These are phyloP conservation scores for Sordariomycetes sp. DNA, from an alignment of 2,329 filamentous ascomycete species.

Conservation along the genomic window DNA sequence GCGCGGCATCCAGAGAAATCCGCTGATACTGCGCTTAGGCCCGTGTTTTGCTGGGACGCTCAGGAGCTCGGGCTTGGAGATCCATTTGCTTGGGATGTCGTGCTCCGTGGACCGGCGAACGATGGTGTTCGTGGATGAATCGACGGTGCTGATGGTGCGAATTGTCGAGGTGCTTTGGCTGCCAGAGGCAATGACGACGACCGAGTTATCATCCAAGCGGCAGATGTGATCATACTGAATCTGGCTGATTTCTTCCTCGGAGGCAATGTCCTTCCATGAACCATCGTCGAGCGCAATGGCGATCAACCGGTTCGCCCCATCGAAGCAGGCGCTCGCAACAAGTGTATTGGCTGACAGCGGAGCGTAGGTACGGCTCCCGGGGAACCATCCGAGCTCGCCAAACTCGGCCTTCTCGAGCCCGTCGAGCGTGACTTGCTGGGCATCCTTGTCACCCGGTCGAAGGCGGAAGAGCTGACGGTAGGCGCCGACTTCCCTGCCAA, in stretches of 20 bases:
- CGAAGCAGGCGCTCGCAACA: conserved; percentile 20
- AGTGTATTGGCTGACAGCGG: conserved; percentile 24
- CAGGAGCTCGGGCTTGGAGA: conserved; percentile 28
- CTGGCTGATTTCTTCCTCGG: conserved; percentile 18
- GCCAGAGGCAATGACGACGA: conserved; percentile 28
- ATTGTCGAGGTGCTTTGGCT: conserved; percentile 16
- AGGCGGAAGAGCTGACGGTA: conserved; percentile 38
- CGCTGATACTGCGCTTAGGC: conserved; percentile 25
- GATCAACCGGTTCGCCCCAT: conserved; percentile 24
- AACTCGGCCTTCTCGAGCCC: conserved; percentile 32
- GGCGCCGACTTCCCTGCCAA: conserved; percentile 32
- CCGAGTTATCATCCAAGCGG: conserved; percentile 17
- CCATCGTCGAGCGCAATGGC: conserved; percentile 25
- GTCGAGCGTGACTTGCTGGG: conserved; percentile 20
- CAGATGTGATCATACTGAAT: conserved; percentile 16
- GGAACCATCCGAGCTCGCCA: conserved; percentile 19
- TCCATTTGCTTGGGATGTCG: conserved; percentile 15
- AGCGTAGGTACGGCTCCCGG: conserved; percentile 28
- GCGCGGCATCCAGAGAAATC: conserved; percentile 38
- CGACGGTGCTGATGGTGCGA: conserved; percentile 22
- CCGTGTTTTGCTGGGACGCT: conserved; percentile 14
- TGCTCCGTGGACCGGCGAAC: conserved; percentile 24
- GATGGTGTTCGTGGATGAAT: conserved; percentile 12
- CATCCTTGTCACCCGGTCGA: conserved; percentile 13
- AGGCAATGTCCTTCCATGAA: conserved; percentile 19